Evolutionary conservation across 257 asterid genomes (phyloP), one percentile per base, ranked within the genome.

Genomic region (Nicotiana sylvestris): DNA sequence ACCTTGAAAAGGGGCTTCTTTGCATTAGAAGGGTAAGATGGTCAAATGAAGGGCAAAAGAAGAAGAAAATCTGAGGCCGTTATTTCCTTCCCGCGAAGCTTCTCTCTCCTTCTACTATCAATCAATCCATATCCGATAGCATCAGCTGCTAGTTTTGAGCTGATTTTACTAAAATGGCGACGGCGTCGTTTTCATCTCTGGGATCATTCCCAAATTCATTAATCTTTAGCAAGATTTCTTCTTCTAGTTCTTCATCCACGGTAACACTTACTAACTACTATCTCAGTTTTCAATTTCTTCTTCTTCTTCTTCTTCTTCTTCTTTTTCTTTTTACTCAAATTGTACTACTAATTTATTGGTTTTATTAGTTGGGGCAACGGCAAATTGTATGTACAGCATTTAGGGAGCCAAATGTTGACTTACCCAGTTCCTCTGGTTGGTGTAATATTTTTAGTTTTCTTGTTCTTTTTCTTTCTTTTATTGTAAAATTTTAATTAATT

Each of bases 121-220:
- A 43, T 39, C 49, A 43, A 43, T 39, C 49, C 49, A 43, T 43
- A 43, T 43, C 49, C 49, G 10, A 43, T 43, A 43, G 49, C 49
- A 43, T 7, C 11, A 43, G 49, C 49, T 43, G 49, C 9, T 7
- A 43, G 49, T 43, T 43, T 43, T 43, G 49, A 7, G 49, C 49
- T 43, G 56, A 60, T 60, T 72, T 15, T 35, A 27, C 33, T 35
- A 67, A 55, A 72, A 56, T 70, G 39, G 56, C 61, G 53, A 89
- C 94, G 91, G 84, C 91, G 27, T 86, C 93, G 25, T 85, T 89
- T 39, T 88, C 95, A 17, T 90, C 92, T 60, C 82, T 88, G 66
- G 89, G 91, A 66, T 77, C 86, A 70, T 88, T 84, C 66, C 68
- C 58, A 0, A 81, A 13, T 83, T 88, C 85, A 37, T 86, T 86